Base-by-base conservation (phyloP, 2,329 filamentous ascomycete genomes). In the Teratosphaeria nubilosa region DNA sequence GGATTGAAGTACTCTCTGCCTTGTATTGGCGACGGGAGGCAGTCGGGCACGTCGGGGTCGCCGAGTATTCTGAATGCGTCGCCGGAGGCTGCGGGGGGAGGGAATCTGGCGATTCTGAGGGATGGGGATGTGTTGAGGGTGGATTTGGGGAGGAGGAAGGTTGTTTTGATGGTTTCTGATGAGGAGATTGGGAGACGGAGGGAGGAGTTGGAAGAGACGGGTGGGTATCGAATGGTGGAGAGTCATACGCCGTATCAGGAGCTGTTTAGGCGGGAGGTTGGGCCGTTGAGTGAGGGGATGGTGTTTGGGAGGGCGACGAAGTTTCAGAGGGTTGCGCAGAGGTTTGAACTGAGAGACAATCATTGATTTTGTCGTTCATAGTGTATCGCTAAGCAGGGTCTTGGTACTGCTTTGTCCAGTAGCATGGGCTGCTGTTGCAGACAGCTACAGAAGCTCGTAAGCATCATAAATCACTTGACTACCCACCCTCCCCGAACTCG, bases 21-120 rank as follows among this genome's bases (percentile, higher is more conserved):
- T 67, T 82, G 53, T 75, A 68, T 82, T 59, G 80, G 80, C 6
- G 80, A 82, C 63, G 80, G 80, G 1, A 70, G 80, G 53, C 80
- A 82, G 64, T 81, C 78, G 7, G 80, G 80, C 32, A 82, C 80
- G 2, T 82, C 79, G 2, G 79, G 77, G 0, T 80, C 77, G 2
- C 80, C 80, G 1, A 80, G 78, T 0, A 82, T 82, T 55, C 68
- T 82, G n/a, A 81, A 82, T 60, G 80, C 79, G 1, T 79, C 75
- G 51, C 80, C 80, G 7, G 80, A 82, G 66, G 80, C 80, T 13
- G 78, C 79, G 1, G 77, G 77, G 10, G 79, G 79, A 7, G 80
- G 80, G 1, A 82, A 82, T 56, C 70, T 82, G 22, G 79, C 77
- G 3, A 71, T 82, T 22, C 66, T 82, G 22, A 67, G 67, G 14